Percentiles rank a stretch among this genome's conserved stretches.
These are phyloP conservation scores for Tripterygium wilfordii DNA, from an alignment of 177 flowering plant genomes.

Conservation along the genomic window DNA sequence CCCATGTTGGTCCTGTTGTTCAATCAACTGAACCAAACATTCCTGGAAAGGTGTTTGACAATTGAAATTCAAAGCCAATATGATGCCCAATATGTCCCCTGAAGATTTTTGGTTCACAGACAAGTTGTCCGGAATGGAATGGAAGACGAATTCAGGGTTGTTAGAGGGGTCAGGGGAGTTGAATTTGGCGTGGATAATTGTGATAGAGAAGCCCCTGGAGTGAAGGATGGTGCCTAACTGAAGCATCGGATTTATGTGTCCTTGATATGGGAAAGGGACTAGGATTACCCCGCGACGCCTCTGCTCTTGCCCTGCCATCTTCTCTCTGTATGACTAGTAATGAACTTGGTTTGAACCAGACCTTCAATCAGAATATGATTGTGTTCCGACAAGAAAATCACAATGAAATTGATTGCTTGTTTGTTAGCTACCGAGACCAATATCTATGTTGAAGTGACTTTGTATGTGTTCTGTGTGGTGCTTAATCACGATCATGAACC, in stretches of 20 bases:
- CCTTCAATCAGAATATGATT: too few species aligned
- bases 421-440: too few species aligned
- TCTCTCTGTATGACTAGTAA: too few species aligned
- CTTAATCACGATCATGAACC: too few species aligned
- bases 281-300: conserved; percentile 12
- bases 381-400: too few species aligned
- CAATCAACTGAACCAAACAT: conserved; percentile 8
- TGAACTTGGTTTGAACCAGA: too few species aligned
- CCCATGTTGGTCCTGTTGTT: not conserved
- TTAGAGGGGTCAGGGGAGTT: conserved; percentile 16
- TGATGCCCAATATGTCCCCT: not conserved
- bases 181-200: conserved; percentile 21
- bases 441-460: too few species aligned
- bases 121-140: conserved; percentile 14
- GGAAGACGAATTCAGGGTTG: conserved; percentile 29
- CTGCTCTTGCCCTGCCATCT: too few species aligned
- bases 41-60: conserved; percentile 8
- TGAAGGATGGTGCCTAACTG: conserved; percentile 26
- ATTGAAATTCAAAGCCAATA: conserved; percentile 10
- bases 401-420: too few species aligned
- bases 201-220: conserved; percentile 30
- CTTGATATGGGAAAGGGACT: conserved; percentile 25
- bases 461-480: too few species aligned
- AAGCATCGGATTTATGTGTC: conserved; percentile 40
- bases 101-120: not conserved